Evolutionary conservation across 768 basidiomycete species (phyloP).

Genomic region (Termitomyces sp.): DNA sequence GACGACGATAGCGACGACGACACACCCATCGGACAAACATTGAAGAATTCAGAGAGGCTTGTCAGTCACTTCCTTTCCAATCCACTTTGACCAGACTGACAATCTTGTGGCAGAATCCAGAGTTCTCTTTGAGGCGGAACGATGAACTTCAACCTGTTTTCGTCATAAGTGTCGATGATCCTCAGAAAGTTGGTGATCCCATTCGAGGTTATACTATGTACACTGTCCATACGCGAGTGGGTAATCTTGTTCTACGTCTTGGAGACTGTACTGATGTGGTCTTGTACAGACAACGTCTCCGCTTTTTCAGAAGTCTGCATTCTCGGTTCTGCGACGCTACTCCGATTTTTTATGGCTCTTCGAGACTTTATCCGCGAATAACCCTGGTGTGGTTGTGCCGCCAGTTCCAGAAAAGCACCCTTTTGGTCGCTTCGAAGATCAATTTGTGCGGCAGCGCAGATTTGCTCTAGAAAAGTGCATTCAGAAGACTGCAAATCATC

Average conservation of each 20-base stretch:
- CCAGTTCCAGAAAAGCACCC: constrained; percentile 95
- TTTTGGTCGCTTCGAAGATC: constrained; percentile 88
- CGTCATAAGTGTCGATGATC: constrained; percentile 89
- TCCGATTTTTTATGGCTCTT: constrained; percentile 98
- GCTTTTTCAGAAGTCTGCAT: constrained; percentile 72
- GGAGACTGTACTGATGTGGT: background rate
- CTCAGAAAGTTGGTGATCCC: constrained; percentile 95
- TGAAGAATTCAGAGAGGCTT: constrained; percentile 23
- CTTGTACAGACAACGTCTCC: constrained; percentile 72
- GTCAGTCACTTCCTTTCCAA: constrained; percentile 17
- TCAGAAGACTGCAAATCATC: constrained; percentile 90
- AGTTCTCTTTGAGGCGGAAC: constrained; percentile 18
- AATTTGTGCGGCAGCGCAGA: constrained; percentile 85
- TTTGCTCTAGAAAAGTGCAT: constrained; percentile 84
- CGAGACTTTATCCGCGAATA: constrained; percentile 81
- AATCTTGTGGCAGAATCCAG: constrained; percentile 3
- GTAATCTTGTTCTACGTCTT: constrained; percentile 16
- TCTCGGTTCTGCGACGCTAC: constrained; percentile 95
- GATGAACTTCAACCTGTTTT: constrained; percentile 67
- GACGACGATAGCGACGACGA: constrained; percentile 67
- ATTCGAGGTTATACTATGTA: constrained; percentile 94
- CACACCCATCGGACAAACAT: constrained; percentile 53
- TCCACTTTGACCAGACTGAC: background rate
- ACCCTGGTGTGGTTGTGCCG: constrained; percentile 95
- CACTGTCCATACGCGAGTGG: constrained; percentile 85